Base-by-base conservation (phyloP, 2,329 filamentous ascomycete species). In the Fusarium algeriense region DNA sequence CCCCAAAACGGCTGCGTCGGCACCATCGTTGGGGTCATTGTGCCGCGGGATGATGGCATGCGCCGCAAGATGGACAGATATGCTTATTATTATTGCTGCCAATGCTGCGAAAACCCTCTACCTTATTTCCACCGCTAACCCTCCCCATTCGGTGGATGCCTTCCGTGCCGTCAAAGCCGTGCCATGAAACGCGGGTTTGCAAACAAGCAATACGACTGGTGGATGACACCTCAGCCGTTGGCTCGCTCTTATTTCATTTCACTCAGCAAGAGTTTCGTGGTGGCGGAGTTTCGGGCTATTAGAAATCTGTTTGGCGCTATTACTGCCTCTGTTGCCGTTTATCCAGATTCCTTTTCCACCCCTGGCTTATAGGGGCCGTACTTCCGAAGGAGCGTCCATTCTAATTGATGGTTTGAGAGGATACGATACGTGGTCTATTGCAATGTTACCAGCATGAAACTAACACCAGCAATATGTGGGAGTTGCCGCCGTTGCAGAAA, bases 1-100 rank as follows among this genome's bases (percentile, higher is more conserved):
- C 59, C 73, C 69, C 64, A 68, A 60, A 67, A 76, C 75, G 75
- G 75, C 71, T 76, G 73, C 64, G 73, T 74, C 75, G 75, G 75
- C 75, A 76, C 65, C 61, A 74, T 71, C 73, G 62, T 67, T 73
- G 70, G 70, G 63, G 61, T 71, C 74, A 66, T 66, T 69, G 60
- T 65, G 67, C 69, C 67, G 63, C 67, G 60, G 63, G 71, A 76
- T 75, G 73, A 76, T 76, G 74, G 73, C 70, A 76, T 74, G 60
- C 63, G 69, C 69, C 71, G 67, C 66, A 62, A 69, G 67, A 74
- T 76, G 67, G 61, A 70, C 74, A 75, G 71, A 76, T 76, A 76
- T 76, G 75, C 75, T 76, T 76, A 76, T 76, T 68, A 44, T 65
- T 73, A 45, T 50, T 37, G 60, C 60, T 61, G 61, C 64, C 60